Conservation (phyloP, 176 grass and related monocot genomes). For the Aegilops longissima region DNA sequence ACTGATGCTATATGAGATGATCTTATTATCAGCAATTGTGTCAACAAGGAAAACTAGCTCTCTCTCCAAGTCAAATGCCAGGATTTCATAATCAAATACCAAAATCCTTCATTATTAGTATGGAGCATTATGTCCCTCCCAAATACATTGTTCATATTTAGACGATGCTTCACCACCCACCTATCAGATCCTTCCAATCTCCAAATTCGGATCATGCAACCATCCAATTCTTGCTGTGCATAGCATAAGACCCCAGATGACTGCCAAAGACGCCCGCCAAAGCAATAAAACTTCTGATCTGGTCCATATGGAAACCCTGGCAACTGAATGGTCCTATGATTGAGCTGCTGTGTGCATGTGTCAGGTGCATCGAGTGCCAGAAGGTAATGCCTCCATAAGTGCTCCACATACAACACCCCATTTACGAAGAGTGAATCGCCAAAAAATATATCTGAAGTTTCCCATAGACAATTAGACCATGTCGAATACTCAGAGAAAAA, state of each 20-base stretch:
- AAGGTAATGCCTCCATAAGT: background rate
- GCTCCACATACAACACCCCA: background rate
- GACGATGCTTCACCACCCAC: slow-evolving; percentile 24
- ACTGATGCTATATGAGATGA: slow-evolving; percentile 19
- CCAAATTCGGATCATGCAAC: slow-evolving; percentile 8
- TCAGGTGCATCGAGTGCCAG: background rate
- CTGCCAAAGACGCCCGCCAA: background rate
- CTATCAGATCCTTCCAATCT: slow-evolving; percentile 8
- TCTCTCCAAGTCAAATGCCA: slow-evolving; percentile 21
- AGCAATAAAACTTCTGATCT: background rate
- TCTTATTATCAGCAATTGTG: background rate
- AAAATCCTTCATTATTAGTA: background rate
- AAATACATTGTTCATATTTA: slow-evolving; percentile 17
- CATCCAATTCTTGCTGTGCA: background rate
- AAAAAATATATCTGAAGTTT: too few relatives aligned
- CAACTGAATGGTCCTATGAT: background rate
- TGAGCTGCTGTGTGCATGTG: background rate
- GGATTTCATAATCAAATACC: slow-evolving; percentile 17
- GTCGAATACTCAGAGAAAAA: background rate
- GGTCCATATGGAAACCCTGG: background rate
- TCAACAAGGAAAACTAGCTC: background rate
- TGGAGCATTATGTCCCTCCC: background rate
- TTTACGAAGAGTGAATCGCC: background rate
- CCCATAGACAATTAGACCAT: background rate
- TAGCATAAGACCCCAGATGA: slow-evolving; percentile 21